A percentile compares a stretch with the other conserved stretches of the same genome.
These are phyloP conservation scores for Lumnitzera racemosa DNA, from an alignment of 345 rosid species.

Conservation along the genomic window DNA sequence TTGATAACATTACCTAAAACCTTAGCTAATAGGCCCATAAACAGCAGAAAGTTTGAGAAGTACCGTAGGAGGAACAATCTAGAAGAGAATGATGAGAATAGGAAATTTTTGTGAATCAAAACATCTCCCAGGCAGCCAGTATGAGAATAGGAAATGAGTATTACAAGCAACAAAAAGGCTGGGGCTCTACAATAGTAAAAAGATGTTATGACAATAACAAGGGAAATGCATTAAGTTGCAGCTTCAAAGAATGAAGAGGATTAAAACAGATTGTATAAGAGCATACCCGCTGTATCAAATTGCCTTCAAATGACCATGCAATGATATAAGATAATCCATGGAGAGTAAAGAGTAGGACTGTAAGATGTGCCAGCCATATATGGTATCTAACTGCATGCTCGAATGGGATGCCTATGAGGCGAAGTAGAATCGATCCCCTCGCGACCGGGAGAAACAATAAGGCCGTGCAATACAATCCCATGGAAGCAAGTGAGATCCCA, in stretches of 20 bases:
- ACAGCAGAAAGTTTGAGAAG: too few species aligned
- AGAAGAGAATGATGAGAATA: too few species aligned
- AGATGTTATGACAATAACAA: slow-evolving; percentile 19
- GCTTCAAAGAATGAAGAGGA: not conserved
- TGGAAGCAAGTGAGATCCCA: slow-evolving; percentile 56
- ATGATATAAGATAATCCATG: slow-evolving; percentile 64
- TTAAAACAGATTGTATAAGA: too few species aligned
- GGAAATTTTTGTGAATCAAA: too few species aligned
- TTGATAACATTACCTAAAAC: too few species aligned
- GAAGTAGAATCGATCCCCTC: slow-evolving; percentile 84
- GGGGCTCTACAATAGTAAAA: too few species aligned
- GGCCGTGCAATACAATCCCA: slow-evolving; percentile 63
- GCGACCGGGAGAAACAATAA: slow-evolving; percentile 79
- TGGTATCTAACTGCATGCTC: slow-evolving; percentile 90
- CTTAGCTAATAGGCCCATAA: too few species aligned
- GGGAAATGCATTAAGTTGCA: not conserved
- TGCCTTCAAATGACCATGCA: slow-evolving; percentile 12
- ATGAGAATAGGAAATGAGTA: too few species aligned
- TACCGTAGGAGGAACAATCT: too few species aligned
- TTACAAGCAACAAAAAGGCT: too few species aligned
- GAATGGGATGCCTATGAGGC: slow-evolving; percentile 70
- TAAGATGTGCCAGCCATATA: slow-evolving; percentile 88
- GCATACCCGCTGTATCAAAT: too few species aligned
- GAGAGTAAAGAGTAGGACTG: slow-evolving; percentile 68
- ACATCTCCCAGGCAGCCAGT: too few species aligned